Base-by-base conservation (phyloP, 2,329 filamentous ascomycete species). In the Verticillium nonalfalfae region DNA sequence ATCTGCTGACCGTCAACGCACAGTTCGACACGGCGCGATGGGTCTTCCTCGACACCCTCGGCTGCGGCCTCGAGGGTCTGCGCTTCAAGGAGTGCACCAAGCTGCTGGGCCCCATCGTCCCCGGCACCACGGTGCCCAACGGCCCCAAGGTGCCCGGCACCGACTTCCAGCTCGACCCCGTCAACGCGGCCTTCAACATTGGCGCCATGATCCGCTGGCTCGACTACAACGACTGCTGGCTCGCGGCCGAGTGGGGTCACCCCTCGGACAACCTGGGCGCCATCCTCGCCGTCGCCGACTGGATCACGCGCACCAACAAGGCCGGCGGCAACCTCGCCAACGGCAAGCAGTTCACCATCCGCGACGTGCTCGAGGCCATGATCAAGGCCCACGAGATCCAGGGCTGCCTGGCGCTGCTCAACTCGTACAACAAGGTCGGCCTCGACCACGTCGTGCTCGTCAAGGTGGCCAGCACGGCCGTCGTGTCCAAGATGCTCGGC, bases 211-310 rank as follows among this genome's bases (percentile, higher is more conserved):
- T 99, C 80, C 86, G 95, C 74, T 99, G 95, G 95, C 86, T 99
- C 71, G 95, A 99, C 81, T 99, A 98, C 86, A 99, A 99, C 77
- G 95, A 99, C 85, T 98, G 95, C 86, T 99, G 94, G 95, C 84
- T 98, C 66, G 95, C 94, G 55, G 95, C 95, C 61, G 95, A 99
- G 81, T 99, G 95, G 95, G 95, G 95, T 62, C 95, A 99, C 78
- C 95, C 95, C 65, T 97, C 93, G 4, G 95, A 99, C 82, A 99
- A 99, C 83, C 78, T 99, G 69, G 95, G 95, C 66, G 95, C 94
- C 71, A 99, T 99, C 74, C 86, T 99, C 65, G 92, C 94, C 56
- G 93, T 97, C 59, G 92, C 95, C 63, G 95, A 99, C 82, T 99
- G 95, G 95, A 87, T 97, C 73, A 96, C 93, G 69, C 90, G 95